Base-by-base conservation (phyloP, 73 alveolate genomes). In the Halteria grandinella region DNA sequence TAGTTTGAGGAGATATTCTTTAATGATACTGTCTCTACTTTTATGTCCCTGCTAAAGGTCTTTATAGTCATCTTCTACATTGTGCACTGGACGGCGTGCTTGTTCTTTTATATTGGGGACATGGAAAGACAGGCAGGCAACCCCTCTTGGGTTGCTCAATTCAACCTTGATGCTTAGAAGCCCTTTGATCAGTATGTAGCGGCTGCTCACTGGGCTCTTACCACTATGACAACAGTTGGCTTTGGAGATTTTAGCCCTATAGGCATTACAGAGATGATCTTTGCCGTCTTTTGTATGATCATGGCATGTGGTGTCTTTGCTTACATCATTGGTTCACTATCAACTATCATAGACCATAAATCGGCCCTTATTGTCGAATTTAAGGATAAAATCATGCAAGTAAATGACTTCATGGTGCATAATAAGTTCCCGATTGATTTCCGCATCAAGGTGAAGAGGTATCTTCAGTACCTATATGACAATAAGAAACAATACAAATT, bases 181-280 rank as follows among this genome's bases (percentile, higher is more conserved):
- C 12, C 6, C 57, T 5, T 5, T 23, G 88, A 76, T 32, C 39
- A 63, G 50, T 86, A 86, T 70, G 59, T 86, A 17, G 71, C 89
- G 28, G 64, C 94, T 0, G 28, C 82, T 15, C 82, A 86, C 45
- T 86, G 94, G 91, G 94, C 91, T 17, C 82, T 86, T 7, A 86
- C 90, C 33, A 86, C 94, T 3, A 86, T 80, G 94, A 86, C 84
- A 25, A 86, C 91, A 14, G 87, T 86, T 17, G 94, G 91, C n/a
- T 86, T 81, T 58, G 94, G 94, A 10, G 94, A 86, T 57, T 23
- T 80, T 8, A 37, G 55, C 5, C 94, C 94, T 20, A 40, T 59
- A 28, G 72, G 80, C 0, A 62, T 69, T 12, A 34, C 37, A 5
- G 94, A 86, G 53, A 86, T 83, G 49, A 31, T 86, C 14, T 86